Evolutionary conservation across 2,329 filamentous ascomycete genomes (phyloP), one percentile per base, ranked within the genome.

Genomic region (Massarina eburnea): DNA sequence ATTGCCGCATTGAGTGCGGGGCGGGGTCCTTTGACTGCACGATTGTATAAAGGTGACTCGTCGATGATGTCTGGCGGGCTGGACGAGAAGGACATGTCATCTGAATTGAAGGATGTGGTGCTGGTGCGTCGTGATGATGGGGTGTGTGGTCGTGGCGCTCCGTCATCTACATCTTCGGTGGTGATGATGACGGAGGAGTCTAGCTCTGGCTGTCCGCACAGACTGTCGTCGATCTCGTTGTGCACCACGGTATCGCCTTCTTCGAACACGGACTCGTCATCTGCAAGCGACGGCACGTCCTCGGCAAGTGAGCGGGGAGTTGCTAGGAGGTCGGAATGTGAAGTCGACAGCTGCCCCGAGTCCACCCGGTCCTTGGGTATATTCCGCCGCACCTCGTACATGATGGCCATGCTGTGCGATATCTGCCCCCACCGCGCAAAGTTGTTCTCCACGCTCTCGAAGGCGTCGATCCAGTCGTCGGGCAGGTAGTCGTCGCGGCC

Each of bases 401-500:
- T 83, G 39, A 85, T 76, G n/a, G 91, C 79, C 58, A 81, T 85
- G 48, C 80, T 80, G 62, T 95, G 89, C 24, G 88, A 91, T 38
- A 85, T 80, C 38, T 86, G 84, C 34, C 85, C 83, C 94, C 94
- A 99, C 19, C 84, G 80, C 7, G 84, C 82, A 68, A 92, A 96
- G 22, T 85, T 81, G 9, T 79, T 76, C 67, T 99, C 94, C 4
- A 95, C 76, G 0, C 73, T 71, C 67, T 97, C 94, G 73, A 97
- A 86, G 4, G 85, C 80, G 58, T 95, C 89, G 45, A 97, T 82
- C 94, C 92, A 99, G 21, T 75, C 68, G 32, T 95, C 88, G 0
- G 94, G 94, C 8, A 99, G 74, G 0, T 87, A 89, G 61, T 99
- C 94, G 34, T 86, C 79, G 43, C 84, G 79, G 1, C 90, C 91